Evolutionary conservation across 1,284 basidiomycete genomes (phyloP).

Genomic region (Pseudomicrostroma phylloplanum): DNA sequence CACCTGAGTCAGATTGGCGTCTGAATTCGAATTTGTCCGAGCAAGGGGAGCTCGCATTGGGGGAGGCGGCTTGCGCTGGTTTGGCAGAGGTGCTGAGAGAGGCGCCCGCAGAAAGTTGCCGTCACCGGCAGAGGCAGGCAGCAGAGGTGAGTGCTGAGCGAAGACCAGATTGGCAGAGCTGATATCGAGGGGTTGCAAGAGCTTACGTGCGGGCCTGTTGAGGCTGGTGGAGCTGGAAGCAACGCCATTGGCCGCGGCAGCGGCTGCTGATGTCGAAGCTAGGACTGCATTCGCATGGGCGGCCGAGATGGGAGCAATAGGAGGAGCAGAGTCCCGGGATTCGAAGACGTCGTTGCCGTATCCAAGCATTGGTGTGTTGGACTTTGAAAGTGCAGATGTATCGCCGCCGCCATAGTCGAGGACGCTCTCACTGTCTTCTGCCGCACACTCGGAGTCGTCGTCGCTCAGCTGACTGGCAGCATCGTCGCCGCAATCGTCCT

Average conservation of each 20-base stretch:
- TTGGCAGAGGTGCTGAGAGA: slow-evolving; percentile 25
- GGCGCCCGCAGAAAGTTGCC: slow-evolving; percentile 13
- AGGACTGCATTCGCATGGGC: neutral
- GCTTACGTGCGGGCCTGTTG: neutral
- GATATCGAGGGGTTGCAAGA: slow-evolving; percentile 27
- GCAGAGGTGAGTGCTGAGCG: slow-evolving; percentile 1
- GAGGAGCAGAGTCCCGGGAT: neutral
- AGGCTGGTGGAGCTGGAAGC: no score
- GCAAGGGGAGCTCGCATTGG: slow-evolving; percentile 2
- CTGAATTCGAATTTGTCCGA: neutral
- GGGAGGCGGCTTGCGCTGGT: neutral
- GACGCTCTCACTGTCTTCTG: neutral
- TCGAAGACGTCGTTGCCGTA: slow-evolving; percentile 10
- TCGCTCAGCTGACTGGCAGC: slow-evolving; percentile 8
- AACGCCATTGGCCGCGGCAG: neutral
- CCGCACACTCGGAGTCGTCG: neutral
- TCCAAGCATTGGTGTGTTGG: slow-evolving; percentile 8
- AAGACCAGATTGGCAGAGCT: slow-evolving; percentile 25
- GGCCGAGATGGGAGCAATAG: neutral
- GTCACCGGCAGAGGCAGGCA: neutral
- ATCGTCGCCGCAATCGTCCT: slow-evolving; percentile 8
- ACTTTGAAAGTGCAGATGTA: neutral
- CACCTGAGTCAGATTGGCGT: slow-evolving; percentile 11
- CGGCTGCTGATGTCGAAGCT: neutral
- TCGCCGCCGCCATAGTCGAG: neutral